phyloP scores from a whole-genome alignment of 495 filamentous ascomycete genomes.

The Platismatia glauca region DNA sequence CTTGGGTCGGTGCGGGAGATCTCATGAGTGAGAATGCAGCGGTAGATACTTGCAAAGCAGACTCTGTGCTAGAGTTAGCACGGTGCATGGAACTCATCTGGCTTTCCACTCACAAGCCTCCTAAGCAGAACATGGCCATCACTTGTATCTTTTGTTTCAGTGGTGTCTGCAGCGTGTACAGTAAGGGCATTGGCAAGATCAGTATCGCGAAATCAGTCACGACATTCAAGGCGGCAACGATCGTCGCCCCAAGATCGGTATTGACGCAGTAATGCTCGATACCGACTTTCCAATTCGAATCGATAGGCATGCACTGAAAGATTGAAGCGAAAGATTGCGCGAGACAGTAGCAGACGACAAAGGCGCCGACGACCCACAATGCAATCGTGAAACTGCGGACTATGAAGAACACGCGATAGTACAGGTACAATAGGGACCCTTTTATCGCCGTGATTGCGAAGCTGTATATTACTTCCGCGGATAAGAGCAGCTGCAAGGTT shows the following conservation, averaged over 20 bases:
- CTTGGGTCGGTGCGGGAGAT: slow-evolving; percentile 16
- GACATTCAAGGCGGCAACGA: slow-evolving; percentile 25
- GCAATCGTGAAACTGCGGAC: slow-evolving; percentile 26
- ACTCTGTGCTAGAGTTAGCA: slow-evolving; percentile 5
- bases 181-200: slow-evolving; percentile 25
- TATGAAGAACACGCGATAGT: slow-evolving; percentile 31
- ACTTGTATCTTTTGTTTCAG: slow-evolving; percentile 24
- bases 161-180: slow-evolving; percentile 25
- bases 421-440: slow-evolving; percentile 29
- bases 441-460: slow-evolving; percentile 16
- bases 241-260: slow-evolving; percentile 19
- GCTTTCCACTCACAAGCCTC: not conserved
- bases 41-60: slow-evolving; percentile 24
- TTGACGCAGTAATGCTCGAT: slow-evolving; percentile 24
- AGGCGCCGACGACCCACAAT: slow-evolving; percentile 28
- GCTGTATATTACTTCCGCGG: slow-evolving; percentile 10
- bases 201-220: slow-evolving; percentile 29
- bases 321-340: not conserved
- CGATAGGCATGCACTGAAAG: slow-evolving; percentile 12
- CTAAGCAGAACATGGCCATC: slow-evolving; percentile 13
- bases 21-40: slow-evolving; percentile 19
- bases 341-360: slow-evolving; percentile 27
- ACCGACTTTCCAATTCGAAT: slow-evolving; percentile 2
- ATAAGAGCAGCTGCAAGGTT: not conserved
- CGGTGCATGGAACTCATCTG: not conserved